Percentiles rank a stretch among this genome's conserved stretches.
These are phyloP conservation scores for Arthrobotrys sphaeroides DNA, from an alignment of 2,329 filamentous ascomycete species.

Conservation along the genomic window DNA sequence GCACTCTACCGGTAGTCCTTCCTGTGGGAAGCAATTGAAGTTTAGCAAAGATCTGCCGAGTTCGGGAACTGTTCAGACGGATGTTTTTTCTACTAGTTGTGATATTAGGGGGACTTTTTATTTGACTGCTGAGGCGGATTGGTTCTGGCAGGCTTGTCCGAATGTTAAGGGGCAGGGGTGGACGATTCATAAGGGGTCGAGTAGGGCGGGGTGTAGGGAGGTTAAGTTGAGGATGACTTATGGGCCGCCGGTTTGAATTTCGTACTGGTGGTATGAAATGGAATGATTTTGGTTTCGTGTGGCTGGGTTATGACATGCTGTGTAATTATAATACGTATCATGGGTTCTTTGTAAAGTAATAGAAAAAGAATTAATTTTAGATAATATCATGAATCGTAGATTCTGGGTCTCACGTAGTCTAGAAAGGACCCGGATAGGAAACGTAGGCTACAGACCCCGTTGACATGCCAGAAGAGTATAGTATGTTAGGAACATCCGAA, in stretches of 20 bases:
- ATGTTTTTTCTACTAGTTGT: conserved; percentile 46
- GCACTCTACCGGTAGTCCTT: neutral
- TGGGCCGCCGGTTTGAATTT: conserved; percentile 32
- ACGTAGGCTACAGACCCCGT: too few species aligned
- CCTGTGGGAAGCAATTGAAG: conserved; percentile 29
- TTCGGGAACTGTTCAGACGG: neutral
- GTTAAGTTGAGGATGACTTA: conserved; percentile 50
- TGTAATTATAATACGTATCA: neutral
- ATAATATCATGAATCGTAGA: too few species aligned
- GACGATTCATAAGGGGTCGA: conserved; percentile 31
- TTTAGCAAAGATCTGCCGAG: conserved; percentile 38
- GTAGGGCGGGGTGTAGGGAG: conserved; percentile 29
- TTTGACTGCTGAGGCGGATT: conserved; percentile 30
- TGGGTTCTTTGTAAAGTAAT: neutral
- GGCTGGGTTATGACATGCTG: neutral
- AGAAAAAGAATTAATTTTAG: neutral
- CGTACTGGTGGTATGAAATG: neutral
- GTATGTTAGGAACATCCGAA: too few species aligned
- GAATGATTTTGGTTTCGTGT: neutral
- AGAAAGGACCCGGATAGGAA: too few species aligned
- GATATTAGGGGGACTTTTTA: conserved; percentile 41
- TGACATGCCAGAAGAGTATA: too few species aligned
- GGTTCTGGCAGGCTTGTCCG: conserved; percentile 42
- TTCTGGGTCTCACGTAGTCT: too few species aligned
- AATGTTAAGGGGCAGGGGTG: neutral